Evolutionary conservation across 2,329 filamentous ascomycete genomes (phyloP).

Genomic region (Elsinoe ampelina): DNA sequence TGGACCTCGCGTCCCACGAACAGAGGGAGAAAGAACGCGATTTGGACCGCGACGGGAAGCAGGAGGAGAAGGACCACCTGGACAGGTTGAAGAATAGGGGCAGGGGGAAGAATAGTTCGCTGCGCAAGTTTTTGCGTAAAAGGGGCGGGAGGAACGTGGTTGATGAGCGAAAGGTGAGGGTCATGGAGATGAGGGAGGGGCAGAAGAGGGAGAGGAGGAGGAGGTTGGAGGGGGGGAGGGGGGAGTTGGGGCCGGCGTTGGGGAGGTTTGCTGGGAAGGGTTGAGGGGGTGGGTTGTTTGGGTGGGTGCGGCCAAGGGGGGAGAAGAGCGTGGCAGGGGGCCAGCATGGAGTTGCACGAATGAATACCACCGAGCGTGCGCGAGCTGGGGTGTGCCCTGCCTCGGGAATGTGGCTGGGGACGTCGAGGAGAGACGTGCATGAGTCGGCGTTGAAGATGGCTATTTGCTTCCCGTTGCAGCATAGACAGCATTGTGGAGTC

Average conservation of each 20-base stretch:
- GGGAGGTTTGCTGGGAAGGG: constrained; percentile 71
- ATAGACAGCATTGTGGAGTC: too few relatives aligned
- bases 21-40: constrained; percentile 69
- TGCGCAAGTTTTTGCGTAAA: constrained; percentile 85
- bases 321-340: too few relatives aligned
- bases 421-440: too few relatives aligned
- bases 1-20: constrained; percentile 72
- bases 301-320: too few relatives aligned
- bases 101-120: constrained; percentile 77
- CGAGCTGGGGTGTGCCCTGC: too few relatives aligned
- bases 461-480: too few relatives aligned
- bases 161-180: constrained; percentile 83
- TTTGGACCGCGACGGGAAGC: constrained; percentile 54
- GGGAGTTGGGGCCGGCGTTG: constrained; percentile 75
- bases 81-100: constrained; percentile 63
- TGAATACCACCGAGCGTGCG: too few relatives aligned
- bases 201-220: constrained; percentile 60
- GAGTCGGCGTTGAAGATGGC: too few relatives aligned
- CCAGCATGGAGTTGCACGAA: too few relatives aligned
- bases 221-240: constrained; percentile 59
- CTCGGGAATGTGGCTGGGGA: too few relatives aligned
- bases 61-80: constrained; percentile 45
- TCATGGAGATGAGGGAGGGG: constrained; percentile 66
- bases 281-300: constrained; percentile 19
- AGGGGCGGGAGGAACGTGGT: constrained; percentile 88